A percentile compares a stretch with the other conserved stretches of the same genome.
These are phyloP conservation scores for Yarrowia yakushimensis DNA, from an alignment of 805 yeast genomes.

Conservation along the genomic window DNA sequence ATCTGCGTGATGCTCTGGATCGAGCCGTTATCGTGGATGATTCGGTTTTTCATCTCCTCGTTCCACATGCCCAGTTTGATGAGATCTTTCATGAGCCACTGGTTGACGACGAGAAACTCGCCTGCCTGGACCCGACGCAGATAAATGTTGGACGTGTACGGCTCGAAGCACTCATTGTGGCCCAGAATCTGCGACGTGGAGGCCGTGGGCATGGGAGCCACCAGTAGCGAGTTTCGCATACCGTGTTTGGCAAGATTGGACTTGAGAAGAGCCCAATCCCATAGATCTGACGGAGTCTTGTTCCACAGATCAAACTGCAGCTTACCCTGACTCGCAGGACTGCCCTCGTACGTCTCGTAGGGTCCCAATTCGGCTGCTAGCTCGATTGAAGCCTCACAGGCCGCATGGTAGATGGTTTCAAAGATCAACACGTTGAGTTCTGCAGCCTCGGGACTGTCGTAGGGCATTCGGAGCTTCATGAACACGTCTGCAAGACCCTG, in stretches of 20 bases:
- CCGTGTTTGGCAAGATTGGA: constrained; percentile 56
- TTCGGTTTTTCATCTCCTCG: constrained; percentile 63
- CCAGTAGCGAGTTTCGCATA: constrained; percentile 74
- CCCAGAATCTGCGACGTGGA: constrained; percentile 94
- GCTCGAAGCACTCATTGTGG: constrained; percentile 90
- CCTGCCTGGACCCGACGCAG: constrained; percentile 86
- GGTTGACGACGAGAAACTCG: constrained; percentile 85
- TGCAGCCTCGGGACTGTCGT: constrained; percentile 73
- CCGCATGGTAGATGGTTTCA: constrained; percentile 92
- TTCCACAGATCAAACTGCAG: constrained; percentile 87
- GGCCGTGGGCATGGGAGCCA: constrained; percentile 97
- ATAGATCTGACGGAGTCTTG: constrained; percentile 61
- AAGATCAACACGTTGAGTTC: constrained; percentile 73
- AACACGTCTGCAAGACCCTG: constrained; percentile 92
- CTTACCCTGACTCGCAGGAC: constrained; percentile 79
- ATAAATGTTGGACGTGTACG: constrained; percentile 84
- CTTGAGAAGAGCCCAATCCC: constrained; percentile 78
- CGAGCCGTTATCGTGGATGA: constrained; percentile 76
- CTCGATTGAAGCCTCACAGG: constrained; percentile 79
- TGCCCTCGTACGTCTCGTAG: constrained; percentile 68
- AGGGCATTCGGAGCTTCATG: constrained; percentile 68
- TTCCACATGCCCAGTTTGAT: constrained; percentile 77
- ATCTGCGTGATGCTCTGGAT: constrained; percentile 66
- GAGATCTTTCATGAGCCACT: constrained; percentile 72
- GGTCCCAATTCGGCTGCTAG: constrained; percentile 65